Evolutionary conservation across 768 basidiomycete genomes (phyloP), one percentile per base, ranked within the genome.

Genomic region (Russula sp.): DNA sequence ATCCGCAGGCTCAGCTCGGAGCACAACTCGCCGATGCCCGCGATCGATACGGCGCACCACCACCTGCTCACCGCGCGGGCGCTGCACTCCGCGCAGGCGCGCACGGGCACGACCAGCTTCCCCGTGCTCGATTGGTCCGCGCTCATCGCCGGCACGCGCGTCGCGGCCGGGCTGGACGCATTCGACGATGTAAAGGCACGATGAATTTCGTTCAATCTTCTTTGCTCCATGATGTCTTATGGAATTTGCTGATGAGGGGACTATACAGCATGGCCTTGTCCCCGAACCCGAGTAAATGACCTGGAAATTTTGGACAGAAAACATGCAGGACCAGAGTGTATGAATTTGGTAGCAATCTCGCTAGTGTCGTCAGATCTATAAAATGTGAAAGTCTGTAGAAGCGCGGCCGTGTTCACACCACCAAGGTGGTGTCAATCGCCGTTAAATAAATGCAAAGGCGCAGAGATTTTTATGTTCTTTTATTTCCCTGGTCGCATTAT

Each of bases 41-140:
- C 76, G 18, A 75, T 88, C 63, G 88, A 90, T 65, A 76, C 79
- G 56, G 89, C 90, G 5, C 84, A 88, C 68, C 85, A 87, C 66
- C 87, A 90, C 67, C 77, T 95, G 69, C 75, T 95, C 64, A 86
- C 89, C 6, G 85, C 91, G 7, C 80, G 89, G 38, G 87, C 91
- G 0, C 73, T 90, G 32, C 87, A 92, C 56, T 77, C 76, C 25
- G 73, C 74, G 39, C 74, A 76, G 57, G 71, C 75, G 56, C 72
- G 72, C 29, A 74, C 76, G 5, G 81, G 83, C 16, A 78, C 78
- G 22, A 73, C 77, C 41, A 74, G 76, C 25, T 82, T 81, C 70
- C 82, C 84, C 8, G 74, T 79, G 4, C 74, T 94, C 20, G 93
- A 96, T 69, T 95, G 92, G 91, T 88, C 86, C 63, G 83, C 85